phyloP scores from a whole-genome alignment of 225 moss, liverwort and hornwort species.

The Takakia lepidozioides region DNA sequence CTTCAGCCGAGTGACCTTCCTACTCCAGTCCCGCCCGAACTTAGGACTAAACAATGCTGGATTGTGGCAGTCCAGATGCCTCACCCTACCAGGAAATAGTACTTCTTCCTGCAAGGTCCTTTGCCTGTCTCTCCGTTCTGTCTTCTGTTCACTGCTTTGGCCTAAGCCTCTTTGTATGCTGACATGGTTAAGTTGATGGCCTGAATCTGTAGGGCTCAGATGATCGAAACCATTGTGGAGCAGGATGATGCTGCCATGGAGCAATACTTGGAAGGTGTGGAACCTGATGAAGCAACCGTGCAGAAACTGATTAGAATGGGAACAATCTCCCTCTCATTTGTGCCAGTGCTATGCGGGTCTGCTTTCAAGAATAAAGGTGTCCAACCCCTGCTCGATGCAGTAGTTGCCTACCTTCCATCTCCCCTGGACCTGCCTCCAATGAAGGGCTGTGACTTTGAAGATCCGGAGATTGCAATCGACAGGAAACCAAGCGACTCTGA shows the following conservation, averaged over 20 bases:
- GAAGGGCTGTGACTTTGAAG: slow-evolving; percentile 75
- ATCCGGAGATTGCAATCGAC: slow-evolving; percentile 56
- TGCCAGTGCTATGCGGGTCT: slow-evolving; percentile 89
- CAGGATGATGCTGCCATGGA: slow-evolving; percentile 88
- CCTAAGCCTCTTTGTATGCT: too few species aligned
- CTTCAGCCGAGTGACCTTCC: too few species aligned
- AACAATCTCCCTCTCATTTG: slow-evolving; percentile 65
- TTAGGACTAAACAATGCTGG: too few species aligned
- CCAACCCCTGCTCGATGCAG: slow-evolving; percentile 86
- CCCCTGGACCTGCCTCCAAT: slow-evolving; percentile 93
- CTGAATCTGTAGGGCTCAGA: slow-evolving; percentile 19
- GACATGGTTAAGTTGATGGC: too few species aligned
- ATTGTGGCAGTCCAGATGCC: too few species aligned
- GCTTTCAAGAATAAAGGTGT: slow-evolving; percentile 99
- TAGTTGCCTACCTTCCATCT: slow-evolving; percentile 81
- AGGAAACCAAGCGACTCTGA: slow-evolving; percentile 67
- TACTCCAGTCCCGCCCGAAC: too few species aligned
- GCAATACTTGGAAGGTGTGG: slow-evolving; percentile 74
- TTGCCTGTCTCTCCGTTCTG: too few species aligned
- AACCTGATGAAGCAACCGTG: slow-evolving; percentile 70
- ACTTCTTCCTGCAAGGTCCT: too few species aligned
- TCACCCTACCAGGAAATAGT: too few species aligned
- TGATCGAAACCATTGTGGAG: slow-evolving; percentile 69
- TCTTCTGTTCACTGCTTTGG: too few species aligned
- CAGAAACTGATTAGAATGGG: slow-evolving; percentile 69